A percentile compares a stretch with the other conserved stretches of the same genome.
These are phyloP conservation scores for Laetiporus sulphureus DNA, from an alignment of 1,284 basidiomycete species.

Conservation along the genomic window DNA sequence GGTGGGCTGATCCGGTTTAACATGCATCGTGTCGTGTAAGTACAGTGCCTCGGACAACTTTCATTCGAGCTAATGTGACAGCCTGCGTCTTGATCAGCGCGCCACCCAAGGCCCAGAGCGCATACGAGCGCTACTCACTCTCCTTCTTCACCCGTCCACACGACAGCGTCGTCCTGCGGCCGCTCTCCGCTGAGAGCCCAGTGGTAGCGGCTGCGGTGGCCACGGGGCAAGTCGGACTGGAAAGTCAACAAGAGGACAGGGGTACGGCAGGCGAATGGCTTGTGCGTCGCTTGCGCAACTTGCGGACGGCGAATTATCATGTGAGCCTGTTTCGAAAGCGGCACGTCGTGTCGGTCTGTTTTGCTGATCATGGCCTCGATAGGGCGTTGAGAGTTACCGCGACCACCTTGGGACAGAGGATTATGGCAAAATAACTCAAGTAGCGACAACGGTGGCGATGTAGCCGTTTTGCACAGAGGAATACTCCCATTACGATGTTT, in stretches of 20 bases:
- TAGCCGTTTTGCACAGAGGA: too few relatives aligned
- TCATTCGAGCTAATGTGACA: not conserved
- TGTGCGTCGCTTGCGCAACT: constrained; percentile 2
- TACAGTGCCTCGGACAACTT: constrained; percentile 15
- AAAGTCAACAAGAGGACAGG: constrained; percentile 7
- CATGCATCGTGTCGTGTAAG: constrained; percentile 43
- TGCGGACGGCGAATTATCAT: constrained; percentile 5
- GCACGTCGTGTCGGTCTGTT: not conserved
- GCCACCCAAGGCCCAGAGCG: constrained; percentile 39
- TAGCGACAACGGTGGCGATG: constrained; percentile 25
- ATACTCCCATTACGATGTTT: too few relatives aligned
- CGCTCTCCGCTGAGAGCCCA: constrained; percentile 23
- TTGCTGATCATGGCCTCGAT: not conserved
- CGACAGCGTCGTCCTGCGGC: constrained; percentile 38
- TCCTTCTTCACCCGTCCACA: constrained; percentile 60
- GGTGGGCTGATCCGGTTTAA: constrained; percentile 54
- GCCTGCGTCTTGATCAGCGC: constrained; percentile 28
- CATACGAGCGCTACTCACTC: constrained; percentile 47
- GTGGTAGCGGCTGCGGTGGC: not conserved
- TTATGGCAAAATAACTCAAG: constrained; percentile 24
- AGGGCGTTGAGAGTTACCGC: constrained; percentile 6
- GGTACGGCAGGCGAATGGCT: constrained; percentile 8
- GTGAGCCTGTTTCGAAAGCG: not conserved
- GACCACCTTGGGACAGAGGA: constrained; percentile 7
- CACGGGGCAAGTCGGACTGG: not conserved